A percentile compares a stretch with the other conserved stretches of the same genome.
phyloP scores from a whole-genome alignment of 2,329 filamentous ascomycete species.

The Fulvia fulva region DNA sequence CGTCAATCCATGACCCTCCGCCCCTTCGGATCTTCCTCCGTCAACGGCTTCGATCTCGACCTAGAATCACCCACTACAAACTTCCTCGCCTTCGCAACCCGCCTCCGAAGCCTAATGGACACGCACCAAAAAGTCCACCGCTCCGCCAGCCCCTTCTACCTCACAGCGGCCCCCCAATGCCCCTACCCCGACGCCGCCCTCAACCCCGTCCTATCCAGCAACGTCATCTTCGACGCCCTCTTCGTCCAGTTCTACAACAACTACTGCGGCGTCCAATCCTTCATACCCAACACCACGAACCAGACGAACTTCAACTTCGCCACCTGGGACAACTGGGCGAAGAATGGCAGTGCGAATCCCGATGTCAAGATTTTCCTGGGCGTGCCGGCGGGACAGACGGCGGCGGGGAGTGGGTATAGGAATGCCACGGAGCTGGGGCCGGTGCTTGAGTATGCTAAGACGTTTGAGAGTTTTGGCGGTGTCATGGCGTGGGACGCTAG shows the following conservation, averaged over 20 bases:
- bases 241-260: conserved; percentile 46
- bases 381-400: conserved; percentile 33
- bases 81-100: conserved; percentile 49
- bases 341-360: conserved; percentile 23
- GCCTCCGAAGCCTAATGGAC: conserved; percentile 29
- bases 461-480: conserved; percentile 35
- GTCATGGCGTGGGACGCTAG: conserved; percentile 47
- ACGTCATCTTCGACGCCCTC: conserved; percentile 54
- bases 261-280: conserved; percentile 41
- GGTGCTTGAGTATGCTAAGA: conserved; percentile 27
- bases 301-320: conserved; percentile 50
- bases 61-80: conserved; percentile 60
- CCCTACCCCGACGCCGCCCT: conserved; percentile 34
- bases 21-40: conserved; percentile 61
- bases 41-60: conserved; percentile 76
- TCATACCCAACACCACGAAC: conserved; percentile 34
- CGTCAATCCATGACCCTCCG: conserved; percentile 42
- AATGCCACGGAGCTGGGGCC: conserved; percentile 24
- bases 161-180: conserved; percentile 39
- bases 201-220: conserved; percentile 46
- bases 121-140: conserved; percentile 15
- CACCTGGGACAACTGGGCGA: conserved; percentile 42
- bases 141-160: conserved; percentile 27
- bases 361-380: conserved; percentile 35
- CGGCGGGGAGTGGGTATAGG: conserved; percentile 32